Evolutionary conservation across 139 green algal species (phyloP).

Genomic region (Chlorella sp.): DNA sequence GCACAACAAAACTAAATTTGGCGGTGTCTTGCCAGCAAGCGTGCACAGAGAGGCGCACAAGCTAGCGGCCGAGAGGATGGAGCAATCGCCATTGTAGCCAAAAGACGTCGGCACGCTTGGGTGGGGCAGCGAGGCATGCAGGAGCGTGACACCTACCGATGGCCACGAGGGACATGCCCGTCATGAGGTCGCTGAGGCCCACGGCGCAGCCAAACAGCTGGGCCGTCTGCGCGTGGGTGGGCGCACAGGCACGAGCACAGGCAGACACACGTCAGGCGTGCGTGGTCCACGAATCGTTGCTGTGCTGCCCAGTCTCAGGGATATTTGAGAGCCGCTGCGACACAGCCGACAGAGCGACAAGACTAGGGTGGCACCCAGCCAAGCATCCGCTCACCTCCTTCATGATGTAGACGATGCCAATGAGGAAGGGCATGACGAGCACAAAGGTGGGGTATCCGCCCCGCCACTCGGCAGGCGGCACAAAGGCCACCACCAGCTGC

Average conservation of each 20-base stretch:
- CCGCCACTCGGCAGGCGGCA: conserved; percentile 17
- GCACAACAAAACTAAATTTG: too few relatives aligned
- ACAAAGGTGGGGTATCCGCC: conserved; percentile 22
- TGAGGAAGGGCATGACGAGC: conserved; percentile 4
- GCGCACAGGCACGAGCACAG: not conserved
- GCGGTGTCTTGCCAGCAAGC: too few relatives aligned
- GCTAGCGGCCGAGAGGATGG: not conserved
- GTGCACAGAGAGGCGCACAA: not conserved
- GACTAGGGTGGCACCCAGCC: not conserved
- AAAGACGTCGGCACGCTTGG: too few relatives aligned
- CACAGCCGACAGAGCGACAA: not conserved
- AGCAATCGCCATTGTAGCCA: not conserved
- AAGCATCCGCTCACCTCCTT: conserved; percentile 14
- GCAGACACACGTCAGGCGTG: not conserved
- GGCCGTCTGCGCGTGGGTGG: conserved; percentile 4
- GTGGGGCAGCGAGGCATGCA: not conserved
- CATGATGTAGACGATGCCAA: conserved; percentile 17
- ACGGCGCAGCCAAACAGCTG: conserved; percentile 18
- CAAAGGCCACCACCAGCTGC: conserved; percentile 1
- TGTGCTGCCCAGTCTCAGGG: not conserved
- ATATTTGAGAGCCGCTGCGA: not conserved
- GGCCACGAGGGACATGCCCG: conserved; percentile 17
- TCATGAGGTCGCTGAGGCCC: conserved; percentile 19
- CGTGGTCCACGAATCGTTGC: not conserved
- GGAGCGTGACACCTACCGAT: not conserved